Evolutionary conservation across 352 stramenopile species (phyloP).

Genomic region (Albugo candida): DNA sequence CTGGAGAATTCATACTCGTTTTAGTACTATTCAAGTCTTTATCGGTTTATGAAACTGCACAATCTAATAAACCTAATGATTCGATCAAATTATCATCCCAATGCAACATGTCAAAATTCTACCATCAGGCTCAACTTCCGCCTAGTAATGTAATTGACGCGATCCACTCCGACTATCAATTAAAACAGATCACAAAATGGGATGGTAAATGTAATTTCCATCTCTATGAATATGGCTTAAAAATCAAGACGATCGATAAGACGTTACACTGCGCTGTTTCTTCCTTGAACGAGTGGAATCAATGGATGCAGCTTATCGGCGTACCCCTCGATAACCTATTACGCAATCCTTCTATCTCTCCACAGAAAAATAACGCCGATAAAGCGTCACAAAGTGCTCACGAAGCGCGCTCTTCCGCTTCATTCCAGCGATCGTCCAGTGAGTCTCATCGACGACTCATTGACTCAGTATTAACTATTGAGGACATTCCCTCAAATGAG

Average conservation of each 20-base stretch:
- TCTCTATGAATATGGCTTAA: conserved; percentile 46
- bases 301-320: conserved; percentile 46
- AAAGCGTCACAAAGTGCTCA: not conserved
- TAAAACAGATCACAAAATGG: conserved; percentile 63
- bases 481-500: not conserved
- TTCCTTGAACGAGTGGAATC: conserved; percentile 20
- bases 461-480: conserved; percentile 18
- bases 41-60: conserved; percentile 17
- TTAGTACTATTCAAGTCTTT: conserved; percentile 52
- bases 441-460: not conserved
- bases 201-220: conserved; percentile 58
- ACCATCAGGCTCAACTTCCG: no score
- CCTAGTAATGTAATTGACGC: no score
- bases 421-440: not conserved
- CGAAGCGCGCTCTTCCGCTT: not conserved
- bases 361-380: not conserved
- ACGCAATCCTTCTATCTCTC: not conserved
- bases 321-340: not conserved
- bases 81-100: no score
- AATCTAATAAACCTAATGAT: conserved; percentile 18
- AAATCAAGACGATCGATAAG: conserved; percentile 50
- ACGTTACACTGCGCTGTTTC: conserved; percentile 55
- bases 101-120: no score
- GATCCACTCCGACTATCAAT: conserved; percentile 12
- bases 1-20: conserved; percentile 16